Conservation (phyloP, 768 basidiomycete species). For the Trametes villosa region DNA sequence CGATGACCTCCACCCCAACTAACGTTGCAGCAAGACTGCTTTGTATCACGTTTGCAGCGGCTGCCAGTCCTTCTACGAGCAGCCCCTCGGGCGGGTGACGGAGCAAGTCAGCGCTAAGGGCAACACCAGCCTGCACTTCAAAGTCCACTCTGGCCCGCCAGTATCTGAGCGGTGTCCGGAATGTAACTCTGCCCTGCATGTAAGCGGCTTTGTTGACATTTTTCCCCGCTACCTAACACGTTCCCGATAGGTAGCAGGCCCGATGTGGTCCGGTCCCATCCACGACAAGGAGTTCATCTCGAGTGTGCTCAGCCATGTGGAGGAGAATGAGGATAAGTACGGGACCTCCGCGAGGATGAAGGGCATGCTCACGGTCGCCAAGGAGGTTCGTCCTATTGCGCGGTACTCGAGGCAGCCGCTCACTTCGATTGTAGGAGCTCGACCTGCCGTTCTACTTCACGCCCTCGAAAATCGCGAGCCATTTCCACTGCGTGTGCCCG, state of each 20-base stretch:
- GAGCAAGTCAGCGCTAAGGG: conserved; percentile 64
- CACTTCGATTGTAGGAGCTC: conserved; percentile 63
- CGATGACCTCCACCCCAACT: neutral
- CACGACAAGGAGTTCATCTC: conserved; percentile 77
- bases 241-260: conserved; percentile 75
- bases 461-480: conserved; percentile 74
- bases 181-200: conserved; percentile 79
- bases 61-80: conserved; percentile 83
- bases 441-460: conserved; percentile 86
- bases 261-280: conserved; percentile 94
- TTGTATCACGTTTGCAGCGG: conserved; percentile 82
- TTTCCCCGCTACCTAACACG: neutral
- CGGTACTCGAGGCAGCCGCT: neutral
- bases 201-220: conserved; percentile 38
- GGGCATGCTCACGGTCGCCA: conserved; percentile 92
- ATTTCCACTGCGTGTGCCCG: conserved; percentile 83
- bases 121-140: conserved; percentile 66
- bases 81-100: conserved; percentile 79
- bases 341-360: conserved; percentile 85
- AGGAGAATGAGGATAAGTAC: conserved; percentile 63
- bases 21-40: conserved; percentile 72
- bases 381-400: conserved; percentile 61
- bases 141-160: conserved; percentile 71
- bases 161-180: conserved; percentile 75
- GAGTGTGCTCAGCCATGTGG: conserved; percentile 77